Evolutionary conservation across 2,329 filamentous ascomycete species (phyloP).

Genomic region (Penicillium sp.): DNA sequence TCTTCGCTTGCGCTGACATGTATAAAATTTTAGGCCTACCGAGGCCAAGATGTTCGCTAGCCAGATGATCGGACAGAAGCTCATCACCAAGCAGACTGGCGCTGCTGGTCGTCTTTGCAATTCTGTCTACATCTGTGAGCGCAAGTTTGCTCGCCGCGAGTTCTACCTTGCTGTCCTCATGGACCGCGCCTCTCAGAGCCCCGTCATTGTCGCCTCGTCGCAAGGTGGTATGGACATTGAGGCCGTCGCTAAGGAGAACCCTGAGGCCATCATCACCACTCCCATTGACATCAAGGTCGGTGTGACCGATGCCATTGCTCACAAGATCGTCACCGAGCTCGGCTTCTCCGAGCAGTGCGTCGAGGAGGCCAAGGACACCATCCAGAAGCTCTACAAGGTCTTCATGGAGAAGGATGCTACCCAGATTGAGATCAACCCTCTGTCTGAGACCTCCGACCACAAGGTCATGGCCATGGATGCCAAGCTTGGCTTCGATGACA

Average conservation of each 20-base stretch:
- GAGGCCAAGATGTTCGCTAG: slow-evolving; percentile 94
- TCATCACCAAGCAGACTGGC: slow-evolving; percentile 98
- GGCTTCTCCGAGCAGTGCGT: slow-evolving; percentile 98
- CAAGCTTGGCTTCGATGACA: slow-evolving; percentile 98
- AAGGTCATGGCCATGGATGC: slow-evolving; percentile 98
- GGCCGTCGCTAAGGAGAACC: slow-evolving; percentile 93
- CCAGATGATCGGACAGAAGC: slow-evolving; percentile 99
- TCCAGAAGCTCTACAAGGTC: slow-evolving; percentile 98
- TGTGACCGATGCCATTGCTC: slow-evolving; percentile 90
- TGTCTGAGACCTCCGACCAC: slow-evolving; percentile 96
- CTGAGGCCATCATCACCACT: slow-evolving; percentile 89
- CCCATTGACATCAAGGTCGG: slow-evolving; percentile 87
- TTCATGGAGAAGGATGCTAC: slow-evolving; percentile 98
- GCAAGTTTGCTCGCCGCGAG: slow-evolving; percentile 97
- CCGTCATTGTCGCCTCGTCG: slow-evolving; percentile 93
- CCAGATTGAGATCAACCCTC: slow-evolving; percentile 98
- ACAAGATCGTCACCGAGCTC: slow-evolving; percentile 78
- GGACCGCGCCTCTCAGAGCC: slow-evolving; percentile 83
- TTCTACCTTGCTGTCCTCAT: slow-evolving; percentile 99
- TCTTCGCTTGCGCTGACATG: no score
- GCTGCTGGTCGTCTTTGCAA: slow-evolving; percentile 88
- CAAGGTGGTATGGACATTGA: slow-evolving; percentile 99
- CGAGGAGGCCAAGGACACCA: slow-evolving; percentile 86
- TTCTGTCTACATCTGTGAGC: slow-evolving; percentile 97
- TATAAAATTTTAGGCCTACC: slow-evolving; percentile 56